Percentiles rank a stretch among this genome's conserved stretches.
phyloP scores from a whole-genome alignment of 2,329 filamentous ascomycete genomes.

The Periconia macrospinosa region DNA sequence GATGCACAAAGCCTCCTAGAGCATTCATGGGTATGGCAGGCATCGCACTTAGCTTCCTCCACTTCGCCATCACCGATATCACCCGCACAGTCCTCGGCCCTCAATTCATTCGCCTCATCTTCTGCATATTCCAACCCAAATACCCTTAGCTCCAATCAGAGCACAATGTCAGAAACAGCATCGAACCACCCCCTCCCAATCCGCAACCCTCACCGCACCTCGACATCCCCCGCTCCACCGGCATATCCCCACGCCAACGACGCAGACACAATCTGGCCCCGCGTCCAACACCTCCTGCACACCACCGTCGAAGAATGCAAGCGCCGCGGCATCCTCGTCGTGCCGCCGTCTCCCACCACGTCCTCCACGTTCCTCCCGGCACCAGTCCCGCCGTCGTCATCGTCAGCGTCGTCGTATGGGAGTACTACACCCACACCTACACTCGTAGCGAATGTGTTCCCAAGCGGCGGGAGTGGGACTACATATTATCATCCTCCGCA shows the following conservation, averaged over 20 bases:
- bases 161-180: constrained; percentile 17
- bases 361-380: neutral
- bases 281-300: neutral
- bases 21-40: constrained; percentile 76
- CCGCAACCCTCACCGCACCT: neutral
- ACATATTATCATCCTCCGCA: constrained; percentile 42
- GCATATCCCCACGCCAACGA: neutral
- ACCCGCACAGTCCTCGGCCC: constrained; percentile 9
- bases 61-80: constrained; percentile 24
- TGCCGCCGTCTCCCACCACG: neutral
- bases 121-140: neutral
- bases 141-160: constrained; percentile 9
- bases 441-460: too few relatives aligned
- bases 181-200: neutral
- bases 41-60: constrained; percentile 19
- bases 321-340: neutral
- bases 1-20: constrained; percentile 82
- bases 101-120: neutral
- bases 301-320: neutral
- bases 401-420: neutral
- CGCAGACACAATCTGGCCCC: neutral
- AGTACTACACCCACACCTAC: too few relatives aligned
- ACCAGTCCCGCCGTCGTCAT: neutral
- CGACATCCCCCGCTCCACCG: neutral
- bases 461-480: neutral